These are phyloP conservation scores for Saraca asoca DNA, from an alignment of 331 rosid species.

Conservation along the genomic window DNA sequence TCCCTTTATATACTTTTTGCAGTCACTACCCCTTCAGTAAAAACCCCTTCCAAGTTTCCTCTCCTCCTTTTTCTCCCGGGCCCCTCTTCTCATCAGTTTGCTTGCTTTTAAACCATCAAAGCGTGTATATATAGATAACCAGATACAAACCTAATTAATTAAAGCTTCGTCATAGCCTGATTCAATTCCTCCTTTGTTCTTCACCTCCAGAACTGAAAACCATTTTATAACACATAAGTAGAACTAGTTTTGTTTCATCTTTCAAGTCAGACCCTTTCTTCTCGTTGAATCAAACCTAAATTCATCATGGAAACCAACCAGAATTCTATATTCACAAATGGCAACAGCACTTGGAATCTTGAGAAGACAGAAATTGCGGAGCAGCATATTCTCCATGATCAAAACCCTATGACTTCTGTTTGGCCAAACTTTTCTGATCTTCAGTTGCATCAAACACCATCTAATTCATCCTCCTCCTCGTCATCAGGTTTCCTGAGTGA, in stretches of 20 bases:
- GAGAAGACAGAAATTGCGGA: slow-evolving; percentile 33
- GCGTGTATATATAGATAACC: not conserved
- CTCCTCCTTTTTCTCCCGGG: slow-evolving; percentile 16
- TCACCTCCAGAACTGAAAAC: too few relatives aligned
- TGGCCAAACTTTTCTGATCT: slow-evolving; percentile 31
- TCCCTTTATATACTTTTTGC: slow-evolving; percentile 42
- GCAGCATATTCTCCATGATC: slow-evolving; percentile 33
- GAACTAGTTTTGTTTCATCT: too few relatives aligned
- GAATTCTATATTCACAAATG: slow-evolving; percentile 30
- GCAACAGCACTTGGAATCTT: slow-evolving; percentile 42
- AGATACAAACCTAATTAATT: not conserved
- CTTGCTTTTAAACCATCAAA: slow-evolving; percentile 32
- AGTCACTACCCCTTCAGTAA: slow-evolving; percentile 41
- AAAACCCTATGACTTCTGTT: slow-evolving; percentile 35
- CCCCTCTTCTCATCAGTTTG: not conserved
- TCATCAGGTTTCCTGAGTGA: slow-evolving; percentile 32
- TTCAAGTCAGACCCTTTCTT: too few relatives aligned
- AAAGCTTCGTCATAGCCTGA: too few relatives aligned
- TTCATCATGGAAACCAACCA: slow-evolving; percentile 39
- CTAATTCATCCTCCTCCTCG: not conserved
- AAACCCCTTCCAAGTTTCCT: slow-evolving; percentile 29
- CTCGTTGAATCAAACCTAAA: not conserved
- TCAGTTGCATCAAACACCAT: slow-evolving; percentile 33
- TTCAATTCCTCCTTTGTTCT: not conserved
- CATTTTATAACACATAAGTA: too few relatives aligned